phyloP scores from a whole-genome alignment of 441 rosid genomes.

The Syzygium syzygioides region DNA sequence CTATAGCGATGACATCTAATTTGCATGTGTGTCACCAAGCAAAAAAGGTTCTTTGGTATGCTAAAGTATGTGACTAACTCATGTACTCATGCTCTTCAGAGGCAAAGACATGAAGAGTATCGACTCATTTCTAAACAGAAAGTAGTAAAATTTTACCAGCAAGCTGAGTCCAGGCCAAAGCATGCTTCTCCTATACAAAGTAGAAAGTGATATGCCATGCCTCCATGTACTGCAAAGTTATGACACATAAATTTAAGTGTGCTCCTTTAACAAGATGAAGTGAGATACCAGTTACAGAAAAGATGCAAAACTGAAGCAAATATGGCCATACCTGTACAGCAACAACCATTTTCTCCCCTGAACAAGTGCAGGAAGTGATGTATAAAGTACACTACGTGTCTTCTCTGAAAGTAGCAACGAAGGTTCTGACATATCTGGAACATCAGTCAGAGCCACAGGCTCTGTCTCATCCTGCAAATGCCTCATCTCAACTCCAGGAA shows the following conservation, averaged over 20 bases:
- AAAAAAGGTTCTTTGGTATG: neutral
- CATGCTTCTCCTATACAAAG: constrained; percentile 85
- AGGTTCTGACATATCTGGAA: constrained; percentile 68
- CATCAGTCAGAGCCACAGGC: constrained; percentile 18
- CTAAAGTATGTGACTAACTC: neutral
- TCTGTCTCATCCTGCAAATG: constrained; percentile 32
- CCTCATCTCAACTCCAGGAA: constrained; percentile 60
- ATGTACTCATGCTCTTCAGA: neutral
- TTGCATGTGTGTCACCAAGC: neutral
- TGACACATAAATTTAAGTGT: neutral
- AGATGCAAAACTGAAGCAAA: neutral
- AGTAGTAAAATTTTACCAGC: constrained; percentile 44
- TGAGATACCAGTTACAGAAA: neutral
- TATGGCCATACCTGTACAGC: constrained; percentile 62
- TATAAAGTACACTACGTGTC: constrained; percentile 48
- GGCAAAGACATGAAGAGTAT: neutral
- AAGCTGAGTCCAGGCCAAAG: constrained; percentile 93
- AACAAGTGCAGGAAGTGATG: constrained; percentile 78
- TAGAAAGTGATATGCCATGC: constrained; percentile 90
- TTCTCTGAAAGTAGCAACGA: constrained; percentile 75
- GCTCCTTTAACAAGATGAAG: neutral
- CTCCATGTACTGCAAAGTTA: constrained; percentile 77
- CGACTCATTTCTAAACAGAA: neutral
- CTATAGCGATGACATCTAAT: neutral
- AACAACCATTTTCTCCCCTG: constrained; percentile 91